Base-by-base conservation (phyloP, 306 rosid genomes). In the Clitoria ternatea region DNA sequence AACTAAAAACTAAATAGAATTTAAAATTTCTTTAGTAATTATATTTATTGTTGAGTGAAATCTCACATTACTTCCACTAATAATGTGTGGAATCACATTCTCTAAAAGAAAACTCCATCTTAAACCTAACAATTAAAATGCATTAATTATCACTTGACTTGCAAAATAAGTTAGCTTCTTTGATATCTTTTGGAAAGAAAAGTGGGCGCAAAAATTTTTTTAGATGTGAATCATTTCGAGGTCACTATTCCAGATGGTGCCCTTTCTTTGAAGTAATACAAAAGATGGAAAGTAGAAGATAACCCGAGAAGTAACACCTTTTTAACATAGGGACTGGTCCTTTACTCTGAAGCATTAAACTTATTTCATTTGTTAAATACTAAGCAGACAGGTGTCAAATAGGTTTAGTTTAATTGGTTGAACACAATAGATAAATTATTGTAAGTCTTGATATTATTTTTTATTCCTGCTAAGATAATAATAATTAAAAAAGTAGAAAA, bases 111-210 rank as follows among this genome's bases (percentile, higher is more conserved):
- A 70, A 37, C 61, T 2, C 13, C 23, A 36, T n/a, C 2, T 17
- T 30, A 43, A 43, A 13, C 45, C 36, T 0, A 66, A 33, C 48
- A 66, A 24, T n/a, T n/a, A n/a, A n/a, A n/a, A n/a, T n/a, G n/a
- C 66, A 68, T 49, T 67, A 76, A 42, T 39, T 60, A 32, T 13
- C 72, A 29, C 66, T 70, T 53, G 56, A 49, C 76, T 80, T 69
- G 45, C 47, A 35, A 8, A 15, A 14, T 20, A 69, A 13, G 59
- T 45, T 18, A 49, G 32, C 32, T 70, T 64, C 32, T 6, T 56
- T 32, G 23, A 72, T 7, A 79, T 61, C 40, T 57, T 57, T 10
- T 4, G 35, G 24, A 19, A 40, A 45, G 7, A 29, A 60, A 64
- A 29, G 23, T 9, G 37, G 62, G 47, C 65, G 74, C 55, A 72